phyloP scores from a whole-genome alignment of 2,329 filamentous ascomycete species.

The Curvularia hawaiiensis region DNA sequence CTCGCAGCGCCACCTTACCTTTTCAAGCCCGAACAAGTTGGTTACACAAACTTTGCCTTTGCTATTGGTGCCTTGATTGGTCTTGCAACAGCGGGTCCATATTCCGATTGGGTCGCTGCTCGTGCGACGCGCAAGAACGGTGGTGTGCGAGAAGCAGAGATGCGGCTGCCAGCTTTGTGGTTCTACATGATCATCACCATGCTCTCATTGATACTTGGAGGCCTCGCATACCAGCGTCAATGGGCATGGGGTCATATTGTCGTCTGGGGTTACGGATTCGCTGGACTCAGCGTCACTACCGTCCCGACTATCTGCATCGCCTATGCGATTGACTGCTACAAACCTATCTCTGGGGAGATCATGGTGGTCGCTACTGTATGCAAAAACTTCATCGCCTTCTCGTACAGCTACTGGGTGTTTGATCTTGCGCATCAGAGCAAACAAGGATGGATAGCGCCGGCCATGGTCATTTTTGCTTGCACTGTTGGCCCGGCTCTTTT shows the following conservation, averaged over 20 bases:
- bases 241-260: constrained; percentile 58
- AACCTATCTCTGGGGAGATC: constrained; percentile 53
- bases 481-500: constrained; percentile 47
- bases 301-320: constrained; percentile 52
- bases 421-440: constrained; percentile 42
- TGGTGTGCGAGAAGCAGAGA: constrained; percentile 63
- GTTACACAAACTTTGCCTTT: constrained; percentile 55
- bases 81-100: constrained; percentile 59
- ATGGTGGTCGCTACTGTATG: constrained; percentile 53
- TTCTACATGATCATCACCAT: constrained; percentile 59
- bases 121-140: constrained; percentile 58
- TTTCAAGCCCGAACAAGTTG: constrained; percentile 52
- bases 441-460: constrained; percentile 49
- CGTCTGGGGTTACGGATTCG: constrained; percentile 55
- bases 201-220: constrained; percentile 55
- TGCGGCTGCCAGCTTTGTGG: constrained; percentile 54
- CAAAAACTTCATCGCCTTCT: constrained; percentile 54
- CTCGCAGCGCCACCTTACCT: constrained; percentile 54
- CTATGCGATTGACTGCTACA: constrained; percentile 56
- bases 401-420: constrained; percentile 51
- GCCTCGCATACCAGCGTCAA: constrained; percentile 54
- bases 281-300: constrained; percentile 49
- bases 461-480: constrained; percentile 53
- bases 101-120: constrained; percentile 63
- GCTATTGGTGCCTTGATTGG: constrained; percentile 61